These are phyloP conservation scores for Capronia americana DNA, from an alignment of 2,329 filamentous ascomycete species.

Conservation along the genomic window DNA sequence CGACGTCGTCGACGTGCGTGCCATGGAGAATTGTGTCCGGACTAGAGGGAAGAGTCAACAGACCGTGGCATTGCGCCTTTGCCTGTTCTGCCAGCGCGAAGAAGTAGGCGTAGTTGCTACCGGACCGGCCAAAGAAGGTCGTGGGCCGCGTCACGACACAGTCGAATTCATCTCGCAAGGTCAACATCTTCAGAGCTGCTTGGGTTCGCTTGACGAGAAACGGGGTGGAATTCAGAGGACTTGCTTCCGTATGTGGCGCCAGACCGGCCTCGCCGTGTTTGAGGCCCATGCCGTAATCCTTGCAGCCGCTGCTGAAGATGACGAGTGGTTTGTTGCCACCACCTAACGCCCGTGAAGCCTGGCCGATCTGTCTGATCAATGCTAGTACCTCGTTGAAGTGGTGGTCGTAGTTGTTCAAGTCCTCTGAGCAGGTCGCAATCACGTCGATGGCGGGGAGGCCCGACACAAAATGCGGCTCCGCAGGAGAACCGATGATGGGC, in stretches of 20 bases:
- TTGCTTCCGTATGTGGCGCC: constrained; percentile 53
- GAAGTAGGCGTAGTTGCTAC: constrained; percentile 53
- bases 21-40: constrained; percentile 54
- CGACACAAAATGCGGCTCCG: constrained; percentile 16
- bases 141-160: constrained; percentile 56
- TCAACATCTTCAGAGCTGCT: constrained; percentile 47
- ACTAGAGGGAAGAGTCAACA: constrained; percentile 46
- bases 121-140: constrained; percentile 55
- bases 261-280: constrained; percentile 47
- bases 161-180: constrained; percentile 50
- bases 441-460: constrained; percentile 46
- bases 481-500: constrained; percentile 28
- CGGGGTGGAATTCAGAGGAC: constrained; percentile 46
- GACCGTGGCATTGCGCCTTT: constrained; percentile 8
- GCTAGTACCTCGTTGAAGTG: constrained; percentile 48
- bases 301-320: constrained; percentile 58
- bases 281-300: constrained; percentile 54
- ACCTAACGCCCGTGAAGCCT: constrained; percentile 38
- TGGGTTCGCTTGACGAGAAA: constrained; percentile 45
- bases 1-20: constrained; percentile 59
- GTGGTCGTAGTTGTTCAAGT: constrained; percentile 48
- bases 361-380: constrained; percentile 47
- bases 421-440: constrained; percentile 54
- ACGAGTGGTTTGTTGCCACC: constrained; percentile 50
- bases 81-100: constrained; percentile 45